These are phyloP conservation scores for Saposhnikovia divaricata DNA, from an alignment of 129 eudicot species.

Conservation along the genomic window DNA sequence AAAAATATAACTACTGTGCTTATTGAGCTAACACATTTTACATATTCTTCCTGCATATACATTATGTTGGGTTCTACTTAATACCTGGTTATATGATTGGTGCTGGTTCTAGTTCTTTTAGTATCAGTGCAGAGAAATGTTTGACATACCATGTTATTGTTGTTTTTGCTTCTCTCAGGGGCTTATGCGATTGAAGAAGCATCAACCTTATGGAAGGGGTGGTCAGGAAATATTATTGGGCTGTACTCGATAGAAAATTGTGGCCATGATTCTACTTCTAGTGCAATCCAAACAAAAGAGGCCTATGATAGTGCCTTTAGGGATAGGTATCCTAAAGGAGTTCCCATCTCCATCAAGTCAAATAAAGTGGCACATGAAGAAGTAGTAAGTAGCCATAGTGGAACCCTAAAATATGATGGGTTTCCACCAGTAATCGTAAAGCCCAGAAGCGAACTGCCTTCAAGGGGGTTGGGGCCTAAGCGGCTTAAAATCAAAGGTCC, in stretches of 20 bases:
- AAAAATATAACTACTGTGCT: background rate
- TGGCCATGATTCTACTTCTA: constrained; percentile 5
- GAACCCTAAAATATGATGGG: constrained; percentile 25
- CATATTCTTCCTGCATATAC: background rate
- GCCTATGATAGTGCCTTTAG: constrained; percentile 19
- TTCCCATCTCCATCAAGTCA: constrained; percentile 44
- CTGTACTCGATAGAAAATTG: constrained; percentile 16
- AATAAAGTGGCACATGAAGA: constrained; percentile 40
- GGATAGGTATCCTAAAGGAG: constrained; percentile 26
- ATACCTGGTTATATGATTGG: background rate
- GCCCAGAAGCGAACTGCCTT: constrained; percentile 29
- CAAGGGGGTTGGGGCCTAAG: constrained; percentile 47
- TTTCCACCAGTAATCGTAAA: constrained; percentile 26
- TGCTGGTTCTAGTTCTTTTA: constrained; percentile 8
- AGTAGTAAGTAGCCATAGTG: constrained; percentile 20
- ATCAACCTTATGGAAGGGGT: constrained; percentile 27
- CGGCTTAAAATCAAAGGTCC: constrained; percentile 90
- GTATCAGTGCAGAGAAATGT: background rate
- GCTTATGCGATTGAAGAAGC: constrained; percentile 67
- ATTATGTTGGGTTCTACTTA: background rate
- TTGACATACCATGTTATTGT: background rate
- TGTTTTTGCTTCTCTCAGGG: constrained; percentile 35
- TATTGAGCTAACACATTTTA: background rate
- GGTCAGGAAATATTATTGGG: constrained; percentile 29
- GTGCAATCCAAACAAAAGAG: constrained; percentile 25